Base-by-base conservation (phyloP, 2,329 filamentous ascomycete species). In the Aurifilum marmelostoma region DNA sequence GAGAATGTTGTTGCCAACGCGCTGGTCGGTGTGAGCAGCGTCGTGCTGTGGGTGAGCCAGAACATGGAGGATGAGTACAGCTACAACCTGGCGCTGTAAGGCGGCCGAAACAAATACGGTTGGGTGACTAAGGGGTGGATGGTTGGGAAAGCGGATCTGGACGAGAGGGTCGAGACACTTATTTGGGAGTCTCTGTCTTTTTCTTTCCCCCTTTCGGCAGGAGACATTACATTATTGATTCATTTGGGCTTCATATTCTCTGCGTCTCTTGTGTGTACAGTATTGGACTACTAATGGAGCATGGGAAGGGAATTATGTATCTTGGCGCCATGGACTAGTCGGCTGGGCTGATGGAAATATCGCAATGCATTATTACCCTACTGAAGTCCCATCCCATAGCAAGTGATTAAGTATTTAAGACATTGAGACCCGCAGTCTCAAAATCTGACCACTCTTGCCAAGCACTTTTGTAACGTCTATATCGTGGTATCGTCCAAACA, bases 11-110 rank as follows among this genome's bases (percentile, higher is more conserved):
- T 90, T 47, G 86, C 87, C 72, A 91, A 91, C 79, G 87, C 81
- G 34, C 80, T 89, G 47, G 88, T 91, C 67, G 88, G 88, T 66
- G 76, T 89, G 67, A 89, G 87, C 79, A 86, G 86, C 29, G 88
- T 89, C 62, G 85, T 90, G 70, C 83, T 91, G 56, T 91, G 89
- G 89, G 79, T 91, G 67, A 89, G 86, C 79, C 89, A 91, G 83
- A 91, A 91, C 75, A 90, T 91, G 87, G 89, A 91, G 81, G 89
- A 91, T 75, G 89, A 91, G 79, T 91, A 91, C 74, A 85, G 88
- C 61, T 91, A 91, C 79, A 91, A 90, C 77, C 79, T 91, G 73
- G 84, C 88, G 70, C 81, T 91, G 72, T 89, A 77, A 80, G 68
- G 58, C n/a, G 27, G 39, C 7, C 7, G 37, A 50, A 18, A 29